phyloP scores from a whole-genome alignment of 2,329 filamentous ascomycete genomes.

The Paramyrothecium sp. region DNA sequence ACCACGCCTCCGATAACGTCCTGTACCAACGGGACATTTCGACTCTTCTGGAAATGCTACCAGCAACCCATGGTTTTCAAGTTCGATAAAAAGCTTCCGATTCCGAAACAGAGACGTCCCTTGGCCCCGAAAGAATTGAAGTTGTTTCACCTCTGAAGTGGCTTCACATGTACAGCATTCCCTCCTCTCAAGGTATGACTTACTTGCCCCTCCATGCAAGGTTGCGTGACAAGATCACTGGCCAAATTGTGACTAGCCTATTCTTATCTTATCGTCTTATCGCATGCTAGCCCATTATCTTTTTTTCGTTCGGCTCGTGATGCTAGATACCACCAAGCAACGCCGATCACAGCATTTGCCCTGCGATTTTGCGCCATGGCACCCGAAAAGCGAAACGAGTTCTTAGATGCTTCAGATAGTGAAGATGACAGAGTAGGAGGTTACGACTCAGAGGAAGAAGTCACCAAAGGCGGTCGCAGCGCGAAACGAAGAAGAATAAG shows the following conservation, averaged over 20 bases:
- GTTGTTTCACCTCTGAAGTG: too few relatives aligned
- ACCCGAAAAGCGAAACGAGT: constrained; percentile 69
- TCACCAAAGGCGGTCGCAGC: constrained; percentile 62
- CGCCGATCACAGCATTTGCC: background rate
- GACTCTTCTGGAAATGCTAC: too few relatives aligned
- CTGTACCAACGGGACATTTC: background rate
- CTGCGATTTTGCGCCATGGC: constrained; percentile 49
- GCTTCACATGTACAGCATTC: too few relatives aligned
- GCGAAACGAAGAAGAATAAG: constrained; percentile 64
- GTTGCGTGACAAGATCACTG: background rate
- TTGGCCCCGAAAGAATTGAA: too few relatives aligned
- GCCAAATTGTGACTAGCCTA: background rate
- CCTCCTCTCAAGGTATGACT: too few relatives aligned
- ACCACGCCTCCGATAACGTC: background rate
- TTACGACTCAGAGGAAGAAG: constrained; percentile 69
- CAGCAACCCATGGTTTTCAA: too few relatives aligned
- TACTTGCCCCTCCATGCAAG: background rate
- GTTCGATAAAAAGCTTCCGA: too few relatives aligned
- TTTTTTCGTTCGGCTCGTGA: background rate
- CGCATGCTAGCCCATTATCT: background rate
- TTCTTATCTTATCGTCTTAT: background rate
- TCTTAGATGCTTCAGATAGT: constrained; percentile 60
- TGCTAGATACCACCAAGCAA: background rate
- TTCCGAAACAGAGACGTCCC: too few relatives aligned
- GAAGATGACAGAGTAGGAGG: constrained; percentile 56